Base-by-base conservation (phyloP, 805 yeast species). In the Ogataea wickerhamii region DNA sequence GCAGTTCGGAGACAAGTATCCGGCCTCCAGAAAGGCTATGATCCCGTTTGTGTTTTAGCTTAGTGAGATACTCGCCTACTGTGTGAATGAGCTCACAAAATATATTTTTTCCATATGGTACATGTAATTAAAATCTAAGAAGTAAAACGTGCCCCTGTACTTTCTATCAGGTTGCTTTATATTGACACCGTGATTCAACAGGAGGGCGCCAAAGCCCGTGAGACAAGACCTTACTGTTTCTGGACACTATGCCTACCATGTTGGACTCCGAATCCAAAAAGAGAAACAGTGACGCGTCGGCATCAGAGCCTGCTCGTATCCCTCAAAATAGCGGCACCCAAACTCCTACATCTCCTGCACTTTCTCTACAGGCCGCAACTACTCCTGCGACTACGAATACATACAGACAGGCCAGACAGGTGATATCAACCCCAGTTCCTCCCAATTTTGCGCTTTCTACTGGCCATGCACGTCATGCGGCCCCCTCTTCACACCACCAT, bases 1-100 rank as follows among this genome's bases (percentile, higher is more conserved):
- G 53, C 80, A 79, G 40, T 84, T 84, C 66, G 87, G 88, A 18
- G 78, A 78, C 51, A 76, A 78, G 47, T 93, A 91, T 61, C 91
- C 91, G 54, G 77, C 78, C 53, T 71, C 76, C 58, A 82, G 88
- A 64, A 82, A 87, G 57, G 82, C 86, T 45, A 69, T 80, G 63
- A 67, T 93, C 50, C 98, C 98, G 18, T 87, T 62, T 52, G 49
- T 89, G 22, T 69, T 78, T 41, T 87, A 60, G 59, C 21, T 13
- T 22, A n/a, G n/a, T n/a, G n/a, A n/a, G n/a, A n/a, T n/a, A n/a
- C n/a, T n/a, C n/a, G n/a, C n/a, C n/a, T n/a, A n/a, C n/a, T n/a
- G n/a, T n/a, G n/a, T n/a, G n/a, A n/a, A n/a, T n/a, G n/a, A n/a
- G n/a, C n/a, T n/a, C n/a, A n/a, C n/a, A n/a, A n/a, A n/a, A n/a